Base-by-base conservation (phyloP, 2,329 filamentous ascomycete genomes). In the Fusarium staphyleae region DNA sequence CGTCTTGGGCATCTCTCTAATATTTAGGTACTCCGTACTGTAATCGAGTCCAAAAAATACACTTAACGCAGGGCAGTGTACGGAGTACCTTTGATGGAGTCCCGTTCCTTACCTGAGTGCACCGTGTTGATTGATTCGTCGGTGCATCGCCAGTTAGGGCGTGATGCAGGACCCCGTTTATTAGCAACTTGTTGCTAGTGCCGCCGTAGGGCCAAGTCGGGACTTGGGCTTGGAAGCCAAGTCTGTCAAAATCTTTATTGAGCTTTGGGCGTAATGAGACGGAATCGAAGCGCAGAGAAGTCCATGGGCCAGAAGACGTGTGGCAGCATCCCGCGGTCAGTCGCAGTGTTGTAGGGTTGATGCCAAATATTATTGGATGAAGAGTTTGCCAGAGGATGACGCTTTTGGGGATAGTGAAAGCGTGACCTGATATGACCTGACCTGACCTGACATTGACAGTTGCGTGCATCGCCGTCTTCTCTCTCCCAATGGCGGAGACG, bases 371-470 rank as follows among this genome's bases (percentile, higher is more conserved):
- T 52, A 66, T 60, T 66, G 64, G 64, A 55, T 47, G 44, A 34
- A 30, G n/a, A 29, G 48, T 33, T 37, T 62, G 50, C 34, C 47
- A 47, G 51, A 56, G 62, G 50, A 62, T 64, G 64, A 53, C 60
- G 54, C 47, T 65, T 34, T 49, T 48, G 51, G 51, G 35, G 47
- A 47, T 50, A 47, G 50, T 40, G 46, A 37, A 54, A 65, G 63
- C 63, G 63, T 67, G 65, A 67, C 65, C 65, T 67, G 65, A 63
- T 58, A 67, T 67, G 65, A 66, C 63, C 60, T 67, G 65, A 62
- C 63, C 56, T 60, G 52, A 48, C 56, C 57, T 66, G 62, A 64
- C 50, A 61, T 45, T 66, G 62, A 64, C 50, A 61, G 44, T 58
- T 67, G 54, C 54, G 50, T 63, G 51, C 49, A 49, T 60, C 37